Conservation (phyloP, 2,329 filamentous ascomycete genomes). For the Colletotrichum lupini region DNA sequence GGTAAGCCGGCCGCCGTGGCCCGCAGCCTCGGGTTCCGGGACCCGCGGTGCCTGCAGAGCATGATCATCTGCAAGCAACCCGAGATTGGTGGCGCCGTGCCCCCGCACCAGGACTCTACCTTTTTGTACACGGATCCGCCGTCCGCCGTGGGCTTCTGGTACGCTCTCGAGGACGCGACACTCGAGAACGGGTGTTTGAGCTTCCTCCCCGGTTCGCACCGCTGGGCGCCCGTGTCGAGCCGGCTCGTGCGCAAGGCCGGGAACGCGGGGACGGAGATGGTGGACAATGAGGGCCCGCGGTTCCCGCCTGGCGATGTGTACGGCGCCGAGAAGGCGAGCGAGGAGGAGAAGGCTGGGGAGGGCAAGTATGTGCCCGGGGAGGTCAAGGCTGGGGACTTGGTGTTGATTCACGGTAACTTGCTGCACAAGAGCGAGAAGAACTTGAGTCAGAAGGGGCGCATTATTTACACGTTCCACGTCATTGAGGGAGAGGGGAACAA, state of each 20-base stretch:
- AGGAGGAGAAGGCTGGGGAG: slow-evolving; percentile 45
- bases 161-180: slow-evolving; percentile 93
- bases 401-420: slow-evolving; percentile 95
- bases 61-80: slow-evolving; percentile 99
- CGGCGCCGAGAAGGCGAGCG: slow-evolving; percentile 53
- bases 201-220: slow-evolving; percentile 86
- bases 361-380: slow-evolving; percentile 81
- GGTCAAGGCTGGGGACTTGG: slow-evolving; percentile 90
- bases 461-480: slow-evolving; percentile 97
- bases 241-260: slow-evolving; percentile 77
- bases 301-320: slow-evolving; percentile 69
- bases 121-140: slow-evolving; percentile 93
- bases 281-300: slow-evolving; percentile 72
- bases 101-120: slow-evolving; percentile 90
- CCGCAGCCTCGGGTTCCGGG: slow-evolving; percentile 75
- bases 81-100: slow-evolving; percentile 92
- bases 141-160: slow-evolving; percentile 95
- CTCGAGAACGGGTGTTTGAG: slow-evolving; percentile 88
- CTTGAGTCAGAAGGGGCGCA: slow-evolving; percentile 83
- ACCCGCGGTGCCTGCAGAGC: slow-evolving; percentile 85
- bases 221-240: slow-evolving; percentile 74
- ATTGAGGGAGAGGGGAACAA: slow-evolving; percentile 81
- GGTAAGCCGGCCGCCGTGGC: slow-evolving; percentile 72
- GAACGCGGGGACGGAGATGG: slow-evolving; percentile 73
- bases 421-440: slow-evolving; percentile 98